A percentile compares a stretch with the other conserved stretches of the same genome.
Conservation (phyloP, 1,139 yeast genomes). For the Pneumocystis wakefieldiae region DNA sequence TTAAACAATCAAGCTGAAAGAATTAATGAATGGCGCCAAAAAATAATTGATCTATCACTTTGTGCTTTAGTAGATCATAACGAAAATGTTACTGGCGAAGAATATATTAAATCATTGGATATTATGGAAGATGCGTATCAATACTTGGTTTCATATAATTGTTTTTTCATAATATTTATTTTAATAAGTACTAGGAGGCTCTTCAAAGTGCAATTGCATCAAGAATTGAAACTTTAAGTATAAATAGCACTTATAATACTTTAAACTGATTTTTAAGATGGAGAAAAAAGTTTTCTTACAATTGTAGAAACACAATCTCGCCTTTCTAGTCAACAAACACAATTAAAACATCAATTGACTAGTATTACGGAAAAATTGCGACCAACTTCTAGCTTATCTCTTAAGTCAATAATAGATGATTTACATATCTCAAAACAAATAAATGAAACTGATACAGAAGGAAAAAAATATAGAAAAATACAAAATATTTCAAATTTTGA, state of each 20-base stretch:
- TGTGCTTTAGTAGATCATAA: slow-evolving; percentile 33
- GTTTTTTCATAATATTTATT: neutral
- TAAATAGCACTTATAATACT: neutral
- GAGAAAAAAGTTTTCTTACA: neutral
- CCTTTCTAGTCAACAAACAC: neutral
- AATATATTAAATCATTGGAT: slow-evolving; percentile 50
- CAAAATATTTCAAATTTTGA: neutral
- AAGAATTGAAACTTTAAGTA: neutral
- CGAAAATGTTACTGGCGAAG: slow-evolving; percentile 52
- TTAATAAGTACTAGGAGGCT: neutral
- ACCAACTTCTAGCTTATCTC: neutral
- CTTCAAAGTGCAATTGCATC: neutral
- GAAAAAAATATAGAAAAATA: neutral
- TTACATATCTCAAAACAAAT: neutral
- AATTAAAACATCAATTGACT: neutral
- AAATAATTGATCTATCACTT: slow-evolving; percentile 33
- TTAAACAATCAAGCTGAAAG: slow-evolving; percentile 44
- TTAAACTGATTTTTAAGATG: neutral
- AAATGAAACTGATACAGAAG: neutral
- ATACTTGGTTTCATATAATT: neutral
- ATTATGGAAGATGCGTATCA: neutral
- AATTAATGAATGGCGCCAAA: slow-evolving; percentile 41
- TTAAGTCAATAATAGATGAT: neutral
- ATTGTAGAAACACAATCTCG: neutral
- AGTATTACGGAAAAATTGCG: neutral